phyloP scores from a whole-genome alignment of 164 flowering plant genomes.

The Vitis rupestris region DNA sequence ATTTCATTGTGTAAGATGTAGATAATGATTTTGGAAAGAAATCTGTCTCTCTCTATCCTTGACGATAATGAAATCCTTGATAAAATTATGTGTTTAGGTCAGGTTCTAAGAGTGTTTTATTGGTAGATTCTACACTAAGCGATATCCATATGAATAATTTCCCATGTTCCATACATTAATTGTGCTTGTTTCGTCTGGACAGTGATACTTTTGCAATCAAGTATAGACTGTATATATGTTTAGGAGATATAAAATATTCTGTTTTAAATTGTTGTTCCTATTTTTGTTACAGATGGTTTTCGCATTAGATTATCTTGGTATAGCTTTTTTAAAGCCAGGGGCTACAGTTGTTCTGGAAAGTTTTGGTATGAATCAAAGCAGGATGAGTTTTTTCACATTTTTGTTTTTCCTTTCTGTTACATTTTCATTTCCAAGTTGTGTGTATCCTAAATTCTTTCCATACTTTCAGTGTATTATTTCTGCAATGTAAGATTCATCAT shows the following conservation, averaged over 20 bases:
- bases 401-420: too few species aligned
- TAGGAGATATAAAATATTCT: background rate
- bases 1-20: constrained; percentile 15
- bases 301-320: background rate
- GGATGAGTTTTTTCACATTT: too few species aligned
- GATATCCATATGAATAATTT: constrained; percentile 1
- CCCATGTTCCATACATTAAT: background rate
- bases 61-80: constrained; percentile 7
- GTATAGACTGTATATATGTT: background rate
- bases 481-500: too few species aligned
- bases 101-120: constrained; percentile 7
- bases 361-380: too few species aligned
- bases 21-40: constrained; percentile 13
- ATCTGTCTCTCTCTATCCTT: background rate
- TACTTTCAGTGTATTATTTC: too few species aligned
- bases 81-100: background rate
- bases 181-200: background rate
- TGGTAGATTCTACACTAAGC: constrained; percentile 1
- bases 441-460: too few species aligned
- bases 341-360: too few species aligned
- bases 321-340: background rate
- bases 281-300: background rate
- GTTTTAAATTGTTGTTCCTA: background rate
- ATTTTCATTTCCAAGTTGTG: too few species aligned
- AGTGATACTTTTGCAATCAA: background rate